Conservation (phyloP, 2,329 filamentous ascomycete genomes). For the Cladosporium phlei region DNA sequence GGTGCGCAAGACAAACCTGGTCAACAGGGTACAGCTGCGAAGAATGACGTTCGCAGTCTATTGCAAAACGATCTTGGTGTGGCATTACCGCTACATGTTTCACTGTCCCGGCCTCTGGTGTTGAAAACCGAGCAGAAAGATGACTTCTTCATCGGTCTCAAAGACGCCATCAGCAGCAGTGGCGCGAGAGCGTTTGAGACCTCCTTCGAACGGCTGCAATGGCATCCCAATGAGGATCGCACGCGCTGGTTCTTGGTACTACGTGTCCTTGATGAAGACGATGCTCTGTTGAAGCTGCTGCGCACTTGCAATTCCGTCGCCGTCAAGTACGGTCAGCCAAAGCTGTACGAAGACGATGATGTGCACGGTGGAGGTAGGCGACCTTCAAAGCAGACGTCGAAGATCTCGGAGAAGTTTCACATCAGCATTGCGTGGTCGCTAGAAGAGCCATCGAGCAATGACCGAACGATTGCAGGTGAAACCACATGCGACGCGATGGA, state of each 20-base stretch:
- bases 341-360: constrained; percentile 61
- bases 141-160: constrained; percentile 57
- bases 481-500: neutral
- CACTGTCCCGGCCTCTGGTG: constrained; percentile 75
- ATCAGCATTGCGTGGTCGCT: constrained; percentile 86
- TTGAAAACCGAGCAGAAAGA: constrained; percentile 69
- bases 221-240: constrained; percentile 62
- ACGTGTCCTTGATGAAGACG: constrained; percentile 44
- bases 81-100: constrained; percentile 80
- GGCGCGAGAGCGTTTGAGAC: constrained; percentile 45
- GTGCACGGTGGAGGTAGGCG: constrained; percentile 27
- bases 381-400: neutral
- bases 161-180: constrained; percentile 37
- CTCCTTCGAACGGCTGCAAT: constrained; percentile 48
- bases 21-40: neutral
- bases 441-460: constrained; percentile 21
- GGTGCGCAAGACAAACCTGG: constrained; percentile 14
- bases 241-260: constrained; percentile 83
- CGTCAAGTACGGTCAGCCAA: constrained; percentile 58
- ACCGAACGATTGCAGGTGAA: neutral
- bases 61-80: constrained; percentile 73
- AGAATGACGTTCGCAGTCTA: constrained; percentile 57
- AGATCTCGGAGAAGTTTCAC: constrained; percentile 56
- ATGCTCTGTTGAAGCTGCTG: constrained; percentile 52
- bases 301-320: constrained; percentile 61